These are phyloP conservation scores for Schizophyllum amplum DNA, from an alignment of 1,284 basidiomycete genomes.

Conservation along the genomic window DNA sequence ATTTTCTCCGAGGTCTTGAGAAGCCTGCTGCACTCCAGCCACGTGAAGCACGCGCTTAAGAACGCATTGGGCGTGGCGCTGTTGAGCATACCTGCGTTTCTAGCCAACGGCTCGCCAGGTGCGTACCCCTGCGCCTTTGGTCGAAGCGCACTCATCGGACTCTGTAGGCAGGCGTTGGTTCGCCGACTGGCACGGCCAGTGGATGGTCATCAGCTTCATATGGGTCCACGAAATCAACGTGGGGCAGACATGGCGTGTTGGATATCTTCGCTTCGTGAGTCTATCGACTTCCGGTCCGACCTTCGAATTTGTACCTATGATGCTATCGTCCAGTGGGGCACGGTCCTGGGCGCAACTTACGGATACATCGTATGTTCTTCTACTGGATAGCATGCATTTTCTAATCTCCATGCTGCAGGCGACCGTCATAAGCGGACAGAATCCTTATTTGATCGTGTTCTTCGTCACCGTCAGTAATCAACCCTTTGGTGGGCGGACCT, in stretches of 20 bases:
- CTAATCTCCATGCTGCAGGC: conserved; percentile 21
- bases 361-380: not conserved
- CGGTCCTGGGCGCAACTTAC: not conserved
- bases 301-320: too few relatives aligned
- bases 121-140: conserved; percentile 4
- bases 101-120: conserved; percentile 29
- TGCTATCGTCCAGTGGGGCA: conserved; percentile 6
- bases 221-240: conserved; percentile 47
- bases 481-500: not conserved
- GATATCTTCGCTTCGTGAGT: conserved; percentile 37
- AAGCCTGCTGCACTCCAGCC: conserved; percentile 30
- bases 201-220: conserved; percentile 43
- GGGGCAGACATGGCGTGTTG: conserved; percentile 41
- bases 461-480: conserved; percentile 30
- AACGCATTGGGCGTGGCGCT: conserved; percentile 37
- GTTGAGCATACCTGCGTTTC: conserved; percentile 36
- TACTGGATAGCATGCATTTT: not conserved
- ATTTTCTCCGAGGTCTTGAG: conserved; percentile 25
- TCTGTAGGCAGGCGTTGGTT: conserved; percentile 32
- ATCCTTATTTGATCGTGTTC: conserved; percentile 36
- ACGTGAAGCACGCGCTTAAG: conserved; percentile 38
- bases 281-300: too few relatives aligned
- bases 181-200: conserved; percentile 31
- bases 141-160: not conserved
- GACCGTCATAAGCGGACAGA: conserved; percentile 30